Evolutionary conservation across 1,284 basidiomycete species (phyloP).

Genomic region (Cutaneotrichosporon dermatis): DNA sequence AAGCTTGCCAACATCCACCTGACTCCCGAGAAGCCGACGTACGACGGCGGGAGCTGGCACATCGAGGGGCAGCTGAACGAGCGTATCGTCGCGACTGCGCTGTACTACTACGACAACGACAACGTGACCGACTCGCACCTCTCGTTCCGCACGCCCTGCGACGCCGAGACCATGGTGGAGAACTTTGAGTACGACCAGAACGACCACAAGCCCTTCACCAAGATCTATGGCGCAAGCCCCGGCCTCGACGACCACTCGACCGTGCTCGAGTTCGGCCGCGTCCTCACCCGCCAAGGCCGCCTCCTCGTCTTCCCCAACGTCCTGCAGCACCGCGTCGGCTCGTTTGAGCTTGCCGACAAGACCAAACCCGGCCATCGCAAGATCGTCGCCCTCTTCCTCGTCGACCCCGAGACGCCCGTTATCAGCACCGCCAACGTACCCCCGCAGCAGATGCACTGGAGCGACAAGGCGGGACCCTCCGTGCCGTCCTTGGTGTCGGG

Average conservation of each 20-base stretch:
- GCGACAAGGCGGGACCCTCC: neutral
- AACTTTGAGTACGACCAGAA: slow-evolving; percentile 8
- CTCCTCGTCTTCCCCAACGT: slow-evolving; percentile 15
- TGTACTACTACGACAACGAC: slow-evolving; percentile 16
- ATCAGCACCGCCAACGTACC: slow-evolving; percentile 12
- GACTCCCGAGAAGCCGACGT: slow-evolving; percentile 13
- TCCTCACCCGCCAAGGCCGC: slow-evolving; percentile 2
- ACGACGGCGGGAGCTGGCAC: slow-evolving; percentile 15
- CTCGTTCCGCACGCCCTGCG: slow-evolving; percentile 2
- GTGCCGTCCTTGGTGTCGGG: neutral
- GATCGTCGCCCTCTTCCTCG: slow-evolving; percentile 21
- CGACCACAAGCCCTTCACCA: slow-evolving; percentile 7
- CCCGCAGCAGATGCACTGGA: slow-evolving; percentile 17
- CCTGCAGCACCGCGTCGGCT: slow-evolving; percentile 12
- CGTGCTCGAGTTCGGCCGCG: neutral
- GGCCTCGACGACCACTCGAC: slow-evolving; percentile 7
- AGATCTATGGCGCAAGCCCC: slow-evolving; percentile 3
- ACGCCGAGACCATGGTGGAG: neutral
- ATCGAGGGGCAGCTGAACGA: slow-evolving; percentile 15
- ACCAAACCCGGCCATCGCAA: slow-evolving; percentile 13
- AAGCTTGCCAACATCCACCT: slow-evolving; percentile 15
- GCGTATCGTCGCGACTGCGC: slow-evolving; percentile 12
- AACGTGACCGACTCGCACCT: slow-evolving; percentile 12
- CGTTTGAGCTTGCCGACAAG: slow-evolving; percentile 15
- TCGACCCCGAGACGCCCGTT: slow-evolving; percentile 12